A percentile compares a stretch with the other conserved stretches of the same genome.
Conservation (phyloP, 441 rosid species). For the Biscutella laevigata region DNA sequence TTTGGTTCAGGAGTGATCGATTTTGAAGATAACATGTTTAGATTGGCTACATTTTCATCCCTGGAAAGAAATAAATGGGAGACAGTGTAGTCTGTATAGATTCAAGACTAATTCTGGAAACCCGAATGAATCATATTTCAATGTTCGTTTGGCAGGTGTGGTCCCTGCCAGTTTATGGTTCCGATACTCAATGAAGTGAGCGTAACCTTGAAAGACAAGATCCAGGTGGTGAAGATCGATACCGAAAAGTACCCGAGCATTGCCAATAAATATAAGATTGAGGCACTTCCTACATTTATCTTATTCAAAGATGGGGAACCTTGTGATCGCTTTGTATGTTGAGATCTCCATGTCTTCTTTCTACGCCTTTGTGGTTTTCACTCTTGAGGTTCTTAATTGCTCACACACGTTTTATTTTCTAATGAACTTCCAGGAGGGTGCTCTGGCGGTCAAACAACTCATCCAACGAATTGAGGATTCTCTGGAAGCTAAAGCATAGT, state of each 20-base stretch:
- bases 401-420: neutral
- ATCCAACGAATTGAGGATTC: slow-evolving; percentile 55
- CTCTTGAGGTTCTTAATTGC: neutral
- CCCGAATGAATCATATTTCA: neutral
- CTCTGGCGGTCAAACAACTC: slow-evolving; percentile 55
- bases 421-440: slow-evolving; percentile 52
- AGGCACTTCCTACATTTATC: slow-evolving; percentile 85
- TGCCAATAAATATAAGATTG: slow-evolving; percentile 62
- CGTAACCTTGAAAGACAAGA: slow-evolving; percentile 45
- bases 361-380: neutral
- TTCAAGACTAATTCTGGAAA: neutral
- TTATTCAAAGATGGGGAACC: slow-evolving; percentile 80
- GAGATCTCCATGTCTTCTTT: neutral
- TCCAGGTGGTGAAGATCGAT: slow-evolving; percentile 84
- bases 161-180: slow-evolving; percentile 90
- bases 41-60: neutral
- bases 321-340: slow-evolving; percentile 82
- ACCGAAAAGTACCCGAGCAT: slow-evolving; percentile 80
- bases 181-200: slow-evolving; percentile 77
- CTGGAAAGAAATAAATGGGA: neutral
- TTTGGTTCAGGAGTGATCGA: too few species aligned
- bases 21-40: neutral
- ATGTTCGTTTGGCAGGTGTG: slow-evolving; percentile 59
- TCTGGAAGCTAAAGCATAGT: slow-evolving; percentile 52
- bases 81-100: neutral